Evolutionary conservation across 106 monocot species (phyloP), one percentile per base, ranked within the genome.

Genomic region (Dendrobium nobile): DNA sequence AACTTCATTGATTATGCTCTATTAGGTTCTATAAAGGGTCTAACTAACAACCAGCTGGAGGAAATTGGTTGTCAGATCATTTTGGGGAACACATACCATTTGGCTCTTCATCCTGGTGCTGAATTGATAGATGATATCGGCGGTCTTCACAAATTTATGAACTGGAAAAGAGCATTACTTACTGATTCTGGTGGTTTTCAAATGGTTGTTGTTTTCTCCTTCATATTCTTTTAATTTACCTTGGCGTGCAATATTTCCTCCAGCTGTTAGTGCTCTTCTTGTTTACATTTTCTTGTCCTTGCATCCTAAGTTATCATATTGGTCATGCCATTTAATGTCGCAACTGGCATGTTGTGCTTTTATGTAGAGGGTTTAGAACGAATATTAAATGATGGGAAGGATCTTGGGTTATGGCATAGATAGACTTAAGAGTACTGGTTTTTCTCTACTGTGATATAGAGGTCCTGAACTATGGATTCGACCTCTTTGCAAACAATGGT

Each of bases 171-270:
- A 65, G 93, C 88, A 74, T 84, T 99, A 27, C 93, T 99, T 58
- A 99, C 99, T 45, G 99, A 99, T 82, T 99, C 99, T 67, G 99
- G 99, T 75, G 99, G 99, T 83, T 99, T 99, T 82, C 95, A 99
- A 88, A 99, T 99, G 99, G 99, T 99, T 81, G 65, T 73, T 54
- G 17, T 45, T 67, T 45, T 78, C 26, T 81, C 43, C 54, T 83
- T 27, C 4, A 61, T 7, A 37, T 56, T 67, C 65, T 80, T 28
- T 68, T 79, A 22, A 22, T 45, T 47, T 19, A 58, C 28, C 58
- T 55, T 75, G 72, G 48, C 8, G 37, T 80, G 47, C 28, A 47
- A 27, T 47, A 80, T 48, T 80, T 2, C 19, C 10, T 20, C 24
- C 15, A 1, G 16, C 31, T 54, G 27, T 7, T 74, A 44, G 5